Base-by-base conservation (phyloP, 768 basidiomycete species). In the Thelephora ganbajun region DNA sequence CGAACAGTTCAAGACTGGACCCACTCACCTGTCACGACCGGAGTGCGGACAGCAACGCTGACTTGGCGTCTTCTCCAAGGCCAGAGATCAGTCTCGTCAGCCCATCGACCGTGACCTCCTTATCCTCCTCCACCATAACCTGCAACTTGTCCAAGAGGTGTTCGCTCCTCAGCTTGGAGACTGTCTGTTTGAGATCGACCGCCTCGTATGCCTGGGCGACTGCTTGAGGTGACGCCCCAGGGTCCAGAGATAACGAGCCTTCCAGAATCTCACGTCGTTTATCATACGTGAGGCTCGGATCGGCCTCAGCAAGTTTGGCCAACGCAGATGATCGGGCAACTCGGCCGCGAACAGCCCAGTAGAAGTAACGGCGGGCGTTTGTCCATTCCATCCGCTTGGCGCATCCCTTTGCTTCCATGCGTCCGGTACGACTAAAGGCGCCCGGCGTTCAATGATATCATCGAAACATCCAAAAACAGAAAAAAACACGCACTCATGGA, bases 401-500 rank as follows among this genome's bases (percentile, higher is more conserved):
- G 54, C 93, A 93, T 14, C 89, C 91, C 67, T 97, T 97, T 22
- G 93, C 93, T 66, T 96, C 89, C 92, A 96, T 94, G 43, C 93
- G 89, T 43, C 92, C 92, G 41, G 79, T 75, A 43, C 93, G 89
- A 65, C 92, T 94, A 50, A 48, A 37, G n/a, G 51, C 35, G 35
- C 48, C 16, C 46, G 50, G 39, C 57, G 33, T 53, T 33, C 51
- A 30, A 36, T 51, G 16, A 42, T 35, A 45, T 11, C 22, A 22
- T 44, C 30, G 48, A 30, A 30, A 30, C 4, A 30, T 30, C 26
- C 48, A 33, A 37, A 36, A 48, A 14, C 12, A 23, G 11, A n/a
- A 20, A 33, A 11, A 30, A 35, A 18, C 7, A 71, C 88, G 60
- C 63, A 91, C 88, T 96, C 92, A 59, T 94, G 96, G 52, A 96